These are phyloP conservation scores for Yamadazyma sp. DNA, from an alignment of 1,139 yeast genomes.

Conservation along the genomic window DNA sequence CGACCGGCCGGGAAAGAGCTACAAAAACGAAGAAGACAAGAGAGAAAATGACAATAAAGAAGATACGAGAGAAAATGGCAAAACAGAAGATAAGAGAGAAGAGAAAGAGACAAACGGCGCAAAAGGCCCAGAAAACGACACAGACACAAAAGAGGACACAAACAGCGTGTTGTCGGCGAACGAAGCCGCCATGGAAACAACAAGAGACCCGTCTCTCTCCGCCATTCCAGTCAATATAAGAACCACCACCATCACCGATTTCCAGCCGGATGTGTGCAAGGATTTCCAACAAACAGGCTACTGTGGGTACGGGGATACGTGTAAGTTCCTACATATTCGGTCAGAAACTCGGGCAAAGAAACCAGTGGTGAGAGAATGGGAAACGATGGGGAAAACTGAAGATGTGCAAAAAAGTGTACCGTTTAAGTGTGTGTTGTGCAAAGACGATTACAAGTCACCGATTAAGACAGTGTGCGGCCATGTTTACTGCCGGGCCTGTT, in stretches of 20 bases:
- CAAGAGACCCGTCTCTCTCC: slow-evolving; percentile 12
- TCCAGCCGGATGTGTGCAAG: slow-evolving; percentile 93
- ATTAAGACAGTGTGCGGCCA: slow-evolving; percentile 67
- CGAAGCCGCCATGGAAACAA: slow-evolving; percentile 10
- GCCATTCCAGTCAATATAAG: slow-evolving; percentile 54
- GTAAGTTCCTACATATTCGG: slow-evolving; percentile 88
- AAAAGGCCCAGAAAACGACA: not conserved
- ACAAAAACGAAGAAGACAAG: too few relatives aligned
- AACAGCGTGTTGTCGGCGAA: slow-evolving; percentile 1
- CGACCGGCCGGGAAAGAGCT: too few relatives aligned
- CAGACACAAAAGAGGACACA: not conserved
- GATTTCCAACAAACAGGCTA: slow-evolving; percentile 90
- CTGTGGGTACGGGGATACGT: slow-evolving; percentile 98
- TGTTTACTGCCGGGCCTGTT: slow-evolving; percentile 66
- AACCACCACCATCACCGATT: slow-evolving; percentile 79
- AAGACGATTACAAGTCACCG: slow-evolving; percentile 54
- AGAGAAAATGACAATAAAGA: too few relatives aligned
- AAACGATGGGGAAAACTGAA: slow-evolving; percentile 25
- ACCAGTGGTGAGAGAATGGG: slow-evolving; percentile 76
- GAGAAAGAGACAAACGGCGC: not conserved
- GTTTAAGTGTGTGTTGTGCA: slow-evolving; percentile 66
- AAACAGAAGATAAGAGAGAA: not conserved
- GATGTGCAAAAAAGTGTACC: slow-evolving; percentile 39
- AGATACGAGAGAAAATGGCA: too few relatives aligned
- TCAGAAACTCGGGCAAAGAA: slow-evolving; percentile 81